Percentiles rank a stretch among this genome's conserved stretches.
Evolutionary conservation across 2,329 filamentous ascomycete species (phyloP).

Genomic region (Sporothrix sp.): DNA sequence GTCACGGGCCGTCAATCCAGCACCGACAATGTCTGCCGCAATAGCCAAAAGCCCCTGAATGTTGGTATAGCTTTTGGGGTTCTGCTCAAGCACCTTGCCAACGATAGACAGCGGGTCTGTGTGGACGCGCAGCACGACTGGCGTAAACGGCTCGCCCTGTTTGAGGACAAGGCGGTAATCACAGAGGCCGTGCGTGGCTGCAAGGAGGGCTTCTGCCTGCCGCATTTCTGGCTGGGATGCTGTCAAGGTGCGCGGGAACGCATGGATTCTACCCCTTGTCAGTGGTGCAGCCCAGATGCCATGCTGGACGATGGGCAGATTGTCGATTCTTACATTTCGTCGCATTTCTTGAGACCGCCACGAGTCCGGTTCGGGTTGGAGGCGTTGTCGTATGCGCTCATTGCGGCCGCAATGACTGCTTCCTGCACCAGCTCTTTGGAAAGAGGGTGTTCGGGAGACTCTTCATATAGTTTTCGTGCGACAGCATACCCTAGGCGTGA

Average conservation of each 20-base stretch:
- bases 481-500: conserved; percentile 47
- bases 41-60: conserved; percentile 64
- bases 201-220: conserved; percentile 54
- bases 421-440: conserved; percentile 43
- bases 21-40: conserved; percentile 55
- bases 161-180: conserved; percentile 70
- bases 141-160: conserved; percentile 70
- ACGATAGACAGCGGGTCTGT: conserved; percentile 65
- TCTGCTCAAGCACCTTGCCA: conserved; percentile 65
- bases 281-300: not conserved
- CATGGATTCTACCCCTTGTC: conserved; percentile 41
- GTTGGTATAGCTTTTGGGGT: conserved; percentile 61
- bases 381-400: conserved; percentile 69
- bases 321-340: conserved; percentile 55
- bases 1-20: conserved; percentile 36
- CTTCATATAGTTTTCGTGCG: conserved; percentile 52
- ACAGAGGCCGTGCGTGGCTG: conserved; percentile 64
- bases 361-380: conserved; percentile 70
- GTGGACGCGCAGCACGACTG: conserved; percentile 67
- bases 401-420: conserved; percentile 51
- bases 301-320: not conserved
- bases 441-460: conserved; percentile 40
- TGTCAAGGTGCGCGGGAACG: conserved; percentile 51
- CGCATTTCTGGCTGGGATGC: conserved; percentile 41
- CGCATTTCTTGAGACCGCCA: conserved; percentile 67